These are phyloP conservation scores for Protomyces arabidopsidicola DNA, from an alignment of 1,139 yeast species.

Conservation along the genomic window DNA sequence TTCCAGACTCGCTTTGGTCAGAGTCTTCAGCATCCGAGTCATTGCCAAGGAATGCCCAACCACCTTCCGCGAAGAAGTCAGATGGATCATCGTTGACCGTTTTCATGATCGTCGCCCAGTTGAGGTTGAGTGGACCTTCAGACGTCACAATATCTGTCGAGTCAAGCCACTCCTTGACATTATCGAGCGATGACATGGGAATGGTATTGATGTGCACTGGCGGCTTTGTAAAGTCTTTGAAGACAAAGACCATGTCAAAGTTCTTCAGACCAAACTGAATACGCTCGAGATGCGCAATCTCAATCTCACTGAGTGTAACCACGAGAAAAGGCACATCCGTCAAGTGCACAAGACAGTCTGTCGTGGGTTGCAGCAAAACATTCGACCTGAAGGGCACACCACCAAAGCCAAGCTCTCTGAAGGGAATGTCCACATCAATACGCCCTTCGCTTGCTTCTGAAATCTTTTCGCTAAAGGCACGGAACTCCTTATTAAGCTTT, in stretches of 20 bases:
- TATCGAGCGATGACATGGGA: conserved; percentile 87
- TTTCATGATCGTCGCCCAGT: conserved; percentile 95
- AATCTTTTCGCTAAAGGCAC: conserved; percentile 80
- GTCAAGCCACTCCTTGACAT: conserved; percentile 91
- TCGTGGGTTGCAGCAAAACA: conserved; percentile 92
- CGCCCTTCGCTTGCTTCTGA: conserved; percentile 62
- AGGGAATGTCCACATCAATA: conserved; percentile 86
- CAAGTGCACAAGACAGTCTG: conserved; percentile 90
- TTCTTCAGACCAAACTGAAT: conserved; percentile 95
- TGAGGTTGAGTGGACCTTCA: conserved; percentile 92
- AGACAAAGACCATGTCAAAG: conserved; percentile 91
- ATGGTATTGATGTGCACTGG: conserved; percentile 92
- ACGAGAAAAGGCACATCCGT: conserved; percentile 94
- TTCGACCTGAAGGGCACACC: conserved; percentile 97
- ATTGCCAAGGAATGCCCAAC: conserved; percentile 82
- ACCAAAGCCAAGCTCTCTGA: conserved; percentile 91
- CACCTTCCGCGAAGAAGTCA: conserved; percentile 86
- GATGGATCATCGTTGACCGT: conserved; percentile 89
- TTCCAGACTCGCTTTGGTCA: conserved; percentile 47
- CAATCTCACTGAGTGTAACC: conserved; percentile 84
- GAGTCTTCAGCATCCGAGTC: conserved; percentile 52
- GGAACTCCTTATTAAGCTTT: conserved; percentile 86
- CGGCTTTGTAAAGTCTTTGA: conserved; percentile 80
- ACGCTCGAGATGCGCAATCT: conserved; percentile 91
- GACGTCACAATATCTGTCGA: conserved; percentile 75